Evolutionary conservation across 2,329 filamentous ascomycete genomes (phyloP).

Genomic region (Botrytis porri): DNA sequence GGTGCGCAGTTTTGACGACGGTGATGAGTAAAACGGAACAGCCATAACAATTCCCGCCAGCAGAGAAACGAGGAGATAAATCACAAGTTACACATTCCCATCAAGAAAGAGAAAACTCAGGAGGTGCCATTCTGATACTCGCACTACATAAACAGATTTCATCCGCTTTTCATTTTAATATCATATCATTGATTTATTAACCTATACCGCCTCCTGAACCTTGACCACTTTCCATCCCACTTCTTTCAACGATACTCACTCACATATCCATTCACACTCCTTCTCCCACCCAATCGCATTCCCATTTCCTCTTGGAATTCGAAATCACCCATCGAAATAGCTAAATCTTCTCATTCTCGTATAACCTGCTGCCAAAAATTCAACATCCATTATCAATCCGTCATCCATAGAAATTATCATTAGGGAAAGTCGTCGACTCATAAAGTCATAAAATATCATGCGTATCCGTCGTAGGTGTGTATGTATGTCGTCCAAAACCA

Average conservation of each 20-base stretch:
- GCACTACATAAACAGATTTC: not conserved
- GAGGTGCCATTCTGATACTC: accelerated
- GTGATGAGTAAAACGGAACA: too few relatives aligned
- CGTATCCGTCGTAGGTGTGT: not conserved
- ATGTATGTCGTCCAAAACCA: conserved; percentile 3
- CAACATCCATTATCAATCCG: not conserved
- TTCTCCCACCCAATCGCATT: not conserved
- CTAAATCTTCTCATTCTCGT: not conserved
- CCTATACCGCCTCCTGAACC: not conserved
- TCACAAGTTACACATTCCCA: too few relatives aligned
- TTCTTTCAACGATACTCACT: not conserved
- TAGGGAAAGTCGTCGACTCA: not conserved
- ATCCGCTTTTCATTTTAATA: not conserved
- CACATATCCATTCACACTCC: not conserved
- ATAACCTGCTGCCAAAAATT: not conserved
- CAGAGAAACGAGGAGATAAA: too few relatives aligned
- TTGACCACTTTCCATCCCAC: not conserved
- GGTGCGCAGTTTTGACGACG: too few relatives aligned
- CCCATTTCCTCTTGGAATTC: not conserved
- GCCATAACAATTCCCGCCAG: too few relatives aligned
- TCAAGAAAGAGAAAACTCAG: too few relatives aligned
- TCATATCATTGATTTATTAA: not conserved
- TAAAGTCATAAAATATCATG: not conserved
- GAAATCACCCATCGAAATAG: not conserved
- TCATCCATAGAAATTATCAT: not conserved